Conservation (phyloP, 169 alveolate genomes). For the Fabrea salina region DNA sequence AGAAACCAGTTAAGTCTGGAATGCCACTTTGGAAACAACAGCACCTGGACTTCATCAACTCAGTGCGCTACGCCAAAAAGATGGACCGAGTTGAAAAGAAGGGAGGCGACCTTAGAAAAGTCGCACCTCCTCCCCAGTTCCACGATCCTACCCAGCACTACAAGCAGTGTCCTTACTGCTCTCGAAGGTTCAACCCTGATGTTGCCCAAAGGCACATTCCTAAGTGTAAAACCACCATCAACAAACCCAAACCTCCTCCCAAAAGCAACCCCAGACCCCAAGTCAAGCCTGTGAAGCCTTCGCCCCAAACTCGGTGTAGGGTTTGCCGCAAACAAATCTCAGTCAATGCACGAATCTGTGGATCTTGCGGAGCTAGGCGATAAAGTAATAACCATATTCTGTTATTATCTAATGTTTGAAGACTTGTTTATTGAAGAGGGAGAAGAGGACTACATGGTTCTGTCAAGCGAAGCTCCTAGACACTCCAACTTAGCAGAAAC, state of each 20-base stretch:
- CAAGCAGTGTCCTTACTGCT: slow-evolving; percentile 45
- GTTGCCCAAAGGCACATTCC: slow-evolving; percentile 55
- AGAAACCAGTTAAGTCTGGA: neutral
- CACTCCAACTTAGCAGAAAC: slow-evolving; percentile 54
- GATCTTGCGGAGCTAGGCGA: too few relatives aligned
- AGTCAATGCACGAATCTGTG: too few relatives aligned
- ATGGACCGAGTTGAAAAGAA: neutral
- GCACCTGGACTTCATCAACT: slow-evolving; percentile 33
- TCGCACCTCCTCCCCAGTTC: slow-evolving; percentile 1
- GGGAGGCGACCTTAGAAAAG: slow-evolving; percentile 26
- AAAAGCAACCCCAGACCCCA: too few relatives aligned
- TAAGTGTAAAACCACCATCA: slow-evolving; percentile 40
- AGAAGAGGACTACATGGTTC: slow-evolving; percentile 19
- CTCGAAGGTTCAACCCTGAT: slow-evolving; percentile 30
- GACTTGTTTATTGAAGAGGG: slow-evolving; percentile 20
- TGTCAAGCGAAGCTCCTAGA: slow-evolving; percentile 30
- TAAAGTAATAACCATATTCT: too few relatives aligned
- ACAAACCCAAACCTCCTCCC: slow-evolving; percentile 60
- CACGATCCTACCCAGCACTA: slow-evolving; percentile 25
- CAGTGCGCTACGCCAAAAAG: slow-evolving; percentile 24
- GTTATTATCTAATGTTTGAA: too few relatives aligned
- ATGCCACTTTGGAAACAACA: slow-evolving; percentile 38
- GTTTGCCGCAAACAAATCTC: too few relatives aligned
- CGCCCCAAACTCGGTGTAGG: too few relatives aligned
- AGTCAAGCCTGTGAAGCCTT: too few relatives aligned